Evolutionary conservation across 257 asterid genomes (phyloP), one percentile per base, ranked within the genome.

Genomic region (Dorcoceras hygrometricum): DNA sequence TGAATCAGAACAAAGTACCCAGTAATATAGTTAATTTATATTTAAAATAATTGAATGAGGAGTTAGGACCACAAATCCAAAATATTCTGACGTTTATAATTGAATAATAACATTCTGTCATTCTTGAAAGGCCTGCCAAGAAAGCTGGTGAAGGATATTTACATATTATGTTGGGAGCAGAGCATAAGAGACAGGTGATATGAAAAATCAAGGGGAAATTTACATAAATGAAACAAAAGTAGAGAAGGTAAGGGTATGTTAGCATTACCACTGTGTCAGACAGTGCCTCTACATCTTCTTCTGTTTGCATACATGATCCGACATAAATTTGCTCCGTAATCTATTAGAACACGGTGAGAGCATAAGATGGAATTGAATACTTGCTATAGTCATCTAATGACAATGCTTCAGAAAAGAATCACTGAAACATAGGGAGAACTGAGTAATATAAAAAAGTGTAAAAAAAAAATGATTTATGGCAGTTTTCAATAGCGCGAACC

Each of bases 241-340:
- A 24, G 25, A 62, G 59, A 50, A 39, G 39, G 58, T 63, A 51
- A 43, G 75, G 59, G 58, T 39, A 50, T 34, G 60, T 66, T 29
- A 78, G 57, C 70, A 89, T 83, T 72, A 94, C 99, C 71, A 73
- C 89, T 69, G 76, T 68, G 62, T 78, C 74, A 58, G 95, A 74
- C 81, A 94, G 77, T 50, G 81, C 81, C 77, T 79, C 82, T 62
- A 88, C 89, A 76, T 90, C 95, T 73, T 86, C 79, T 73, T 82
- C 95, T 67, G 86, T 81, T 82, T 88, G 96, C 63, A 94, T 87
- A 65, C 99, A 94, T 26, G 99, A 94, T 27, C 99, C 99, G 32
- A 90, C 95, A 62, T 84, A 88, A 66, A 90, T 88, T 80, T 94
- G 99, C 79, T 94, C 99, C 7, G 99, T 94, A 79, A 94, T 88